Evolutionary conservation across 805 yeast species (phyloP).

Genomic region (Yarrowia deformans): DNA sequence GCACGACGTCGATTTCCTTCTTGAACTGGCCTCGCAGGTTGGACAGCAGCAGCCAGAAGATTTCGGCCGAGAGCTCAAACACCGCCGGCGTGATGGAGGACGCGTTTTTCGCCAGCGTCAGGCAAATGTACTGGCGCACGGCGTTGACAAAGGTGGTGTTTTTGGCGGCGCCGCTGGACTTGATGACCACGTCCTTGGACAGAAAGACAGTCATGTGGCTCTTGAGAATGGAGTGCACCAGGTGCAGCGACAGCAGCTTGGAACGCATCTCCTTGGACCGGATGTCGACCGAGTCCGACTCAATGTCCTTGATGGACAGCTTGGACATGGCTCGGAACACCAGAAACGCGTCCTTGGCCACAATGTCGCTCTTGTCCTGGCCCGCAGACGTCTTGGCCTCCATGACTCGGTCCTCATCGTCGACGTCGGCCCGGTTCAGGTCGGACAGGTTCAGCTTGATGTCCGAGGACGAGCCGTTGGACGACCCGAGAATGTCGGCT

Average conservation of each 20-base stretch:
- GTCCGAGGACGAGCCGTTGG: conserved; percentile 37
- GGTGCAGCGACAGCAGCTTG: conserved; percentile 84
- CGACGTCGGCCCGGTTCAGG: conserved; percentile 41
- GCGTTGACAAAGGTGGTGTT: conserved; percentile 76
- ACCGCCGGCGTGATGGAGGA: conserved; percentile 91
- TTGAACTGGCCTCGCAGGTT: conserved; percentile 88
- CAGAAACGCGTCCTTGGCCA: conserved; percentile 88
- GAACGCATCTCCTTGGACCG: conserved; percentile 92
- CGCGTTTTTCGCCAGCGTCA: conserved; percentile 86
- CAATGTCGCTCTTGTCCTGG: conserved; percentile 68
- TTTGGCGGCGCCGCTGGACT: conserved; percentile 49
- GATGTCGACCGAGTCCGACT: conserved; percentile 63
- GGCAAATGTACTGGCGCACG: conserved; percentile 80
- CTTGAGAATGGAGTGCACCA: conserved; percentile 82
- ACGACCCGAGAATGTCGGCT: conserved; percentile 4
- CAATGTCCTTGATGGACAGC: conserved; percentile 83
- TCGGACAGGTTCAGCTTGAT: conserved; percentile 50
- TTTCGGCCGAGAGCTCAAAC: conserved; percentile 88
- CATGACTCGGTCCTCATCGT: conserved; percentile 47
- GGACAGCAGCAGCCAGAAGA: conserved; percentile 87
- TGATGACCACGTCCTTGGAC: conserved; percentile 53
- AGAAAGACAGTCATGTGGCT: conserved; percentile 83
- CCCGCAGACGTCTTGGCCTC: conserved; percentile 53
- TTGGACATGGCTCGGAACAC: conserved; percentile 95
- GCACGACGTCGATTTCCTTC: conserved; percentile 90